These are phyloP conservation scores for Claviceps arundinis DNA, from an alignment of 2,329 filamentous ascomycete species.

Conservation along the genomic window DNA sequence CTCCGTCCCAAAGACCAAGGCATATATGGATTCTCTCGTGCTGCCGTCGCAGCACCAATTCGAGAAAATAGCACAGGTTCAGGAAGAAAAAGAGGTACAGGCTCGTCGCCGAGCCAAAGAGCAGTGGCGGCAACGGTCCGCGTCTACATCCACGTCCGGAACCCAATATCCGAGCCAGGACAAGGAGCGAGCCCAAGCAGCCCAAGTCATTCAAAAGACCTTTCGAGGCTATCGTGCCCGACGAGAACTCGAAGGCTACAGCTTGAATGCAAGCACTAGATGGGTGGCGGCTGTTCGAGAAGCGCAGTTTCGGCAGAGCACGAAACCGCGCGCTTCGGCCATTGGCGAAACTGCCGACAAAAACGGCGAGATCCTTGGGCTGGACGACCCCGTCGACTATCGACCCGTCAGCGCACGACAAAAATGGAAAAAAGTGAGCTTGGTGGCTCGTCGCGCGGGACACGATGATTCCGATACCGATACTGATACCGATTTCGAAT, in stretches of 20 bases:
- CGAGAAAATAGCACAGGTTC: conserved; percentile 33
- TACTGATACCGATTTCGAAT: conserved; percentile 34
- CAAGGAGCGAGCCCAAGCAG: conserved; percentile 29
- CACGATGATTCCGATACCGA: conserved; percentile 46
- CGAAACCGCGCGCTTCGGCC: conserved; percentile 26
- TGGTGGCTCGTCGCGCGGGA: conserved; percentile 59
- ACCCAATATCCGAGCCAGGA: neutral
- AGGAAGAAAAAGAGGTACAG: conserved; percentile 32
- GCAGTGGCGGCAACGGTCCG: conserved; percentile 17
- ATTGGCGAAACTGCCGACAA: conserved; percentile 5
- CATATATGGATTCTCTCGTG: conserved; percentile 38
- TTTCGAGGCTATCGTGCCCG: conserved; percentile 67
- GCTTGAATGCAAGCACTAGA: conserved; percentile 53
- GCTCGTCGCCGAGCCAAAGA: conserved; percentile 27
- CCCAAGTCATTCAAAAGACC: conserved; percentile 51
- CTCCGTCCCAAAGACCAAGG: conserved; percentile 17
- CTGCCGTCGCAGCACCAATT: conserved; percentile 34
- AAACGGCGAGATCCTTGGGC: conserved; percentile 4
- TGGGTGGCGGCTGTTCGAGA: conserved; percentile 57
- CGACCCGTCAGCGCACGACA: conserved; percentile 34
- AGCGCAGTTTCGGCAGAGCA: conserved; percentile 38
- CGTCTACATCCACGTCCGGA: conserved; percentile 7
- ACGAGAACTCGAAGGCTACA: conserved; percentile 55
- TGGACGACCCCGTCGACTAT: conserved; percentile 9
- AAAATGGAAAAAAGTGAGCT: conserved; percentile 64